Conservation (phyloP, 805 yeast genomes). For the Metschnikowia gelsemii region DNA sequence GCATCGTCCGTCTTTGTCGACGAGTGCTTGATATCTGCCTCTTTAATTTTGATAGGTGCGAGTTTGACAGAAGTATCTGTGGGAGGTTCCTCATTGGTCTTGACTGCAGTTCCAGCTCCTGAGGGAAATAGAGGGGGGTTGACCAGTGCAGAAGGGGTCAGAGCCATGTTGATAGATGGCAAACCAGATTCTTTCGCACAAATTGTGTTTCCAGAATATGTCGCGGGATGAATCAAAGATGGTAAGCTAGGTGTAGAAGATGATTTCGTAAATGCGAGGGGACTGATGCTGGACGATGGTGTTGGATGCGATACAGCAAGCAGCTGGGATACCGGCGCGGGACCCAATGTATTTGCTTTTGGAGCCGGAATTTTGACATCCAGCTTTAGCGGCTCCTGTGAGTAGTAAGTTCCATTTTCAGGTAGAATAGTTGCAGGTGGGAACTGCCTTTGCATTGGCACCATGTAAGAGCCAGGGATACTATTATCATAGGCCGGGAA, state of each 20-base stretch:
- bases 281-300: slow-evolving; percentile 5
- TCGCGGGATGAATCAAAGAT: slow-evolving; percentile 4
- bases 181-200: neutral
- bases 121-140: slow-evolving; percentile 6
- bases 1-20: slow-evolving; percentile 2
- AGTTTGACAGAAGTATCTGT: slow-evolving; percentile 6
- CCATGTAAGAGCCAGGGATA: neutral
- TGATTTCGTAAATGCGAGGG: slow-evolving; percentile 1
- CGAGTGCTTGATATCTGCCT: neutral
- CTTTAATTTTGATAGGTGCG: slow-evolving; percentile 12
- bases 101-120: neutral
- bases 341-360: neutral
- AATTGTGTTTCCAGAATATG: neutral
- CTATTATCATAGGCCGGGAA: neutral
- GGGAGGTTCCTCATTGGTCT: neutral
- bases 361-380: slow-evolving; percentile 1
- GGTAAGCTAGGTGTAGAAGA: slow-evolving; percentile 4
- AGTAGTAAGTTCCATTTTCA: neutral
- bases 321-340: neutral
- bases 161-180: slow-evolving; percentile 3
- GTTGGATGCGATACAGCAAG: slow-evolving; percentile 1
- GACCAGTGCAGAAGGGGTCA: slow-evolving; percentile 7
- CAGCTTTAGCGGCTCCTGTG: neutral
- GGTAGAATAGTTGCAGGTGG: neutral
- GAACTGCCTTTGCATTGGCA: slow-evolving; percentile 4